These are phyloP conservation scores for Mortierella sp. DNA, from an alignment of 371 early-diverging fungal genomes.

Conservation along the genomic window DNA sequence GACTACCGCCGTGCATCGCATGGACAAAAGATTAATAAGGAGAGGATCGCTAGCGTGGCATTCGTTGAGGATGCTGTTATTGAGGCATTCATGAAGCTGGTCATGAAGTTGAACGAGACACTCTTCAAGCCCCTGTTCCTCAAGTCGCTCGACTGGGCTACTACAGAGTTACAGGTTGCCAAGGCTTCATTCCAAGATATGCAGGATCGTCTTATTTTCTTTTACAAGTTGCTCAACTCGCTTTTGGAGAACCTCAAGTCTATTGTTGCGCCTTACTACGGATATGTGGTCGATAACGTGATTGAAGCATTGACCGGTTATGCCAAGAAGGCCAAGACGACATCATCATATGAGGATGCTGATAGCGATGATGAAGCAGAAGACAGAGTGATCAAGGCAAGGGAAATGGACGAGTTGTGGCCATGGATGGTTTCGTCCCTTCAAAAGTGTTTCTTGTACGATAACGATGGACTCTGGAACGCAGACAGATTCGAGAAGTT, in stretches of 20 bases:
- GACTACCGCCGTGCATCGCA: conserved; percentile 69
- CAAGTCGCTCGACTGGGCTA: conserved; percentile 92
- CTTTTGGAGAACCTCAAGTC: conserved; percentile 85
- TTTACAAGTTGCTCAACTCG: conserved; percentile 82
- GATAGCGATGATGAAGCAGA: conserved; percentile 40
- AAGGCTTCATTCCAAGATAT: conserved; percentile 57
- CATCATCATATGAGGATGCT: conserved; percentile 42
- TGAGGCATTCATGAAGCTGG: conserved; percentile 80
- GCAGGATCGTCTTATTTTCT: conserved; percentile 75
- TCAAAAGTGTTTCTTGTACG: conserved; percentile 79
- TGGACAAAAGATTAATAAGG: conserved; percentile 19
- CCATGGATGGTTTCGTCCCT: conserved; percentile 71
- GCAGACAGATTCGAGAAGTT: conserved; percentile 81
- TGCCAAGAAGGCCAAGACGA: conserved; percentile 43
- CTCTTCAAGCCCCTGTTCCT: conserved; percentile 94
- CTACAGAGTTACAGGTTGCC: conserved; percentile 64
- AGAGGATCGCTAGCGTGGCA: conserved; percentile 59
- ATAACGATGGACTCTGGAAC: conserved; percentile 78
- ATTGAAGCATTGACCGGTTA: conserved; percentile 70
- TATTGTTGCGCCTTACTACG: conserved; percentile 88
- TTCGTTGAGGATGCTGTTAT: conserved; percentile 78
- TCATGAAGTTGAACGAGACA: conserved; percentile 93
- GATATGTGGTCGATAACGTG: conserved; percentile 80
- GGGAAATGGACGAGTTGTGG: conserved; percentile 67
- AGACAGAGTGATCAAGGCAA: conserved; percentile 11